Percentiles rank a stretch among this genome's conserved stretches.
These are phyloP conservation scores for Takakia lepidozioides DNA, from an alignment of 225 moss, liverwort and hornwort species.

Conservation along the genomic window DNA sequence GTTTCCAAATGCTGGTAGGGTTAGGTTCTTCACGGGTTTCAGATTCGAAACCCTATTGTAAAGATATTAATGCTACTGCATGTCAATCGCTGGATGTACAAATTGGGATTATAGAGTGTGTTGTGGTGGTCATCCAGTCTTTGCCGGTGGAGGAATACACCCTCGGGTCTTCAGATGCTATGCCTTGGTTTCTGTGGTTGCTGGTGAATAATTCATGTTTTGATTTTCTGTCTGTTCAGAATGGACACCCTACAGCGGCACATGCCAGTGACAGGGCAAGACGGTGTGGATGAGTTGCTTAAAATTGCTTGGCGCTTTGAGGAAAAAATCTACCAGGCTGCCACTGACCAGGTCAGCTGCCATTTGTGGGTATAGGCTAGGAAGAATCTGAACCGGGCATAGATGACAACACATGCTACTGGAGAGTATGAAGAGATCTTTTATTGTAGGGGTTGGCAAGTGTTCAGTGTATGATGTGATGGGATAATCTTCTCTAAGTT, in stretches of 20 bases:
- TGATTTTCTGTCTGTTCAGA: conserved; percentile 17
- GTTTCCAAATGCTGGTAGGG: no score
- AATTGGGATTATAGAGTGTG: not conserved
- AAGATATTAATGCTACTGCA: no score
- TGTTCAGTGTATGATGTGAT: no score
- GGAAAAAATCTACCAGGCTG: conserved; percentile 55
- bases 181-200: not conserved
- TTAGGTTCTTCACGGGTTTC: no score
- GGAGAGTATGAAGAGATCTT: no score
- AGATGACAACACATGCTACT: no score
- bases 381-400: no score
- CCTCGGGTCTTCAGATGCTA: not conserved
- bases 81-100: no score
- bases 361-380: no score
- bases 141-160: not conserved
- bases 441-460: no score
- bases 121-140: not conserved
- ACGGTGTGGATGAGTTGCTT: conserved; percentile 41
- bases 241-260: conserved; percentile 51
- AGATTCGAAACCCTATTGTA: no score
- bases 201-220: not conserved
- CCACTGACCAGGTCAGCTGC: conserved; percentile 37
- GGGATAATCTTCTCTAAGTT: not conserved
- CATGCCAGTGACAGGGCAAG: conserved; percentile 33
- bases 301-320: conserved; percentile 61